A percentile compares a stretch with the other conserved stretches of the same genome.
These are phyloP conservation scores for Metschnikowia baotianmanensis DNA, from an alignment of 805 yeast genomes.

Conservation along the genomic window DNA sequence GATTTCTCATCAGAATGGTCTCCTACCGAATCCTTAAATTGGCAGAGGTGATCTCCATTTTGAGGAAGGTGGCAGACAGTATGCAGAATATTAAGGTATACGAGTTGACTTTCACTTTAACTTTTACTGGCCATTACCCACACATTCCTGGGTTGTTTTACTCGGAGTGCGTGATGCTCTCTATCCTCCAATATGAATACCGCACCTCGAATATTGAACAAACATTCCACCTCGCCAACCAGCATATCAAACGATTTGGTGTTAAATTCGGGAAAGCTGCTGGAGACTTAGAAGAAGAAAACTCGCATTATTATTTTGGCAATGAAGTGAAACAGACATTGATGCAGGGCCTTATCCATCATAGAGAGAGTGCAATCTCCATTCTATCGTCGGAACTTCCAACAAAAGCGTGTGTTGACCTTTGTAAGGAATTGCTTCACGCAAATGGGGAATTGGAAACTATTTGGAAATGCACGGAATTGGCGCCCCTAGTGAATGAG, in stretches of 20 bases:
- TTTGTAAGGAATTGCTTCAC: slow-evolving; percentile 2
- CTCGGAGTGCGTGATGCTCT: slow-evolving; percentile 16
- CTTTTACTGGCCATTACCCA: background rate
- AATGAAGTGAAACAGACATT: background rate
- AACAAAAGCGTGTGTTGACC: background rate
- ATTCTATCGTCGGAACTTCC: slow-evolving; percentile 6
- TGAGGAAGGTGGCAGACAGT: slow-evolving; percentile 7
- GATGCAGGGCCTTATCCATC: slow-evolving; percentile 4
- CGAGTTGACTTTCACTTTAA: too few species aligned
- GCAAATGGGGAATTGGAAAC: background rate
- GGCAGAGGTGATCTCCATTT: slow-evolving; percentile 13
- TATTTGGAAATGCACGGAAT: background rate
- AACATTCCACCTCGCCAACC: slow-evolving; percentile 15
- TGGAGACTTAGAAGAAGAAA: too few species aligned
- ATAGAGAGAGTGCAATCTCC: slow-evolving; percentile 6
- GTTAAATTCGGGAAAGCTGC: too few species aligned
- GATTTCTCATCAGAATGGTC: slow-evolving; percentile 17
- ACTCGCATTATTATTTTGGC: background rate
- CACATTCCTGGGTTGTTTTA: background rate
- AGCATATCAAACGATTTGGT: too few species aligned
- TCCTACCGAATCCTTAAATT: slow-evolving; percentile 19
- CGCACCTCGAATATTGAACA: slow-evolving; percentile 11
- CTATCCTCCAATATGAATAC: slow-evolving; percentile 15
- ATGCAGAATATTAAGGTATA: too few species aligned
- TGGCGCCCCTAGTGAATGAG: slow-evolving; percentile 22